Conservation (phyloP, 208 protist species). For the Acanthamoeba royreba region DNA sequence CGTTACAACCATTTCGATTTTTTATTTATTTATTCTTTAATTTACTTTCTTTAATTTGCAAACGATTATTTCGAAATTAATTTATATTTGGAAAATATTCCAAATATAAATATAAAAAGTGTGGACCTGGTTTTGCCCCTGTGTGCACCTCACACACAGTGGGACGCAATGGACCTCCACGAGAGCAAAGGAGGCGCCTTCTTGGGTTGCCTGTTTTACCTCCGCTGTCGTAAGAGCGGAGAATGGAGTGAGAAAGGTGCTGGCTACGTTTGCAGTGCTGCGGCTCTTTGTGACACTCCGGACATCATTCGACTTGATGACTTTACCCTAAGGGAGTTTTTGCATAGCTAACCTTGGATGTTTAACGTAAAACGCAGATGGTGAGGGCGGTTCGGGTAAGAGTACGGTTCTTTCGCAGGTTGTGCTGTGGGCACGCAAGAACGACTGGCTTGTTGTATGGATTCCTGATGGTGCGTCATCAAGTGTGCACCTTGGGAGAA, state of each 20-base stretch:
- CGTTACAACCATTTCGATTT: neutral
- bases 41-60: neutral
- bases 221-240: neutral
- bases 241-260: neutral
- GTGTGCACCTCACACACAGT: too few species aligned
- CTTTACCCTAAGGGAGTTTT: neutral
- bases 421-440: conserved; percentile 28
- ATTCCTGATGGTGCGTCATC: neutral
- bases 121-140: too few species aligned
- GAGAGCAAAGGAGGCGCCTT: neutral
- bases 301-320: neutral
- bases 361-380: neutral
- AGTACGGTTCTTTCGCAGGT: neutral
- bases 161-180: neutral
- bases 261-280: neutral
- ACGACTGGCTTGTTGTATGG: conserved; percentile 20
- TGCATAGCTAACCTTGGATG: neutral
- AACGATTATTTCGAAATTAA: neutral
- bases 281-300: neutral
- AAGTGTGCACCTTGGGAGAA: too few species aligned
- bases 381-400: neutral
- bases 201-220: neutral
- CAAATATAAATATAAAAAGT: neutral
- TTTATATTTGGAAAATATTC: neutral
- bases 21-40: too few species aligned